Evolutionary conservation across 108 stramenopile species (phyloP).

Genomic region (Chaetoceros tenuissimus): DNA sequence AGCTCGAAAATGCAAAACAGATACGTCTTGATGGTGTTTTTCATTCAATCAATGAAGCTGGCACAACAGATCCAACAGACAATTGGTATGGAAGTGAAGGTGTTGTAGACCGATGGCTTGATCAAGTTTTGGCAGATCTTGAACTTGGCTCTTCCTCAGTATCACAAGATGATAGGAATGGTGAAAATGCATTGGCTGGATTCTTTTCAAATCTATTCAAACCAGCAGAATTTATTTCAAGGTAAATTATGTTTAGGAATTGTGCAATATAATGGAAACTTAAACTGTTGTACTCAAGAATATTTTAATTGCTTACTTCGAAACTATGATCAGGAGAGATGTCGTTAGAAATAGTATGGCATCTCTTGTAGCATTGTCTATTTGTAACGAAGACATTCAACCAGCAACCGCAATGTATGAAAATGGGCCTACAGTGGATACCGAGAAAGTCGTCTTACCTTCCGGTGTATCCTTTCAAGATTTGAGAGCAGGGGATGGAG

Average conservation of each 20-base stretch:
- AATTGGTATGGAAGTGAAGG: conserved; percentile 80
- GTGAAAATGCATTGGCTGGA: no score
- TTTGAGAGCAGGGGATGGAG: conserved; percentile 7
- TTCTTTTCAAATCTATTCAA: no score
- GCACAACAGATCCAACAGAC: conserved; percentile 17
- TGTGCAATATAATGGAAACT: no score
- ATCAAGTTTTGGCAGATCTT: background rate
- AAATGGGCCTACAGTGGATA: background rate
- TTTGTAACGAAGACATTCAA: no score
- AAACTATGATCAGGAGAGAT: background rate
- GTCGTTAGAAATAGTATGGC: background rate
- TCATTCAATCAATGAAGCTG: background rate
- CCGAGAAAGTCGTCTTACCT: background rate
- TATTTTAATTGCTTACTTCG: no score
- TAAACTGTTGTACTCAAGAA: no score
- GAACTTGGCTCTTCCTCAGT: no score
- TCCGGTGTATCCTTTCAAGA: conserved; percentile 15
- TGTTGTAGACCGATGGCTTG: conserved; percentile 71
- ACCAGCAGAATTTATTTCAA: background rate
- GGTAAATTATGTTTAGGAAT: background rate
- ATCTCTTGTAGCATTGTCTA: no score
- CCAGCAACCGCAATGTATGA: no score
- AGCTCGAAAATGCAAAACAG: conserved; percentile 67
- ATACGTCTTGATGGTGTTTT: conserved; percentile 47
- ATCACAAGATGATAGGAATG: no score